A percentile compares a stretch with the other conserved stretches of the same genome.
Evolutionary conservation across 192 early-diverging fungal genomes (phyloP).

Genomic region (Diversispora epigaea): DNA sequence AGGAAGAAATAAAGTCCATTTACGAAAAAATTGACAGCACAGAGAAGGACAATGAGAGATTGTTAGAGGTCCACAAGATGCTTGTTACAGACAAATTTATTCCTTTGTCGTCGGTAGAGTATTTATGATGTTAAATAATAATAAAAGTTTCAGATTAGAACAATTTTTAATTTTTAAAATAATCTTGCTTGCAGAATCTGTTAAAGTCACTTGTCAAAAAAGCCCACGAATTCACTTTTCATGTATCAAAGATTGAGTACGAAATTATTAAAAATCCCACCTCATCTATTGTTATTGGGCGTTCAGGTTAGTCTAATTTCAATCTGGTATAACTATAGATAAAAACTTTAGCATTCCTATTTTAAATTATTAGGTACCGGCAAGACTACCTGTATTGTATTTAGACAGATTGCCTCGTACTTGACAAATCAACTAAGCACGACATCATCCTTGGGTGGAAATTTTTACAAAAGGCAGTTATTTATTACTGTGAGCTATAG

Average conservation of each 20-base stretch:
- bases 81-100: slow-evolving; percentile 26
- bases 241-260: slow-evolving; percentile 8
- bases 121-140: neutral
- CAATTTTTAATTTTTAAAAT: neutral
- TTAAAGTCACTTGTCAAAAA: neutral
- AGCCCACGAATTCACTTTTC: slow-evolving; percentile 14
- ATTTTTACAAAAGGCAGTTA: slow-evolving; percentile 7
- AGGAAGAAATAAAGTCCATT: neutral
- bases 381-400: slow-evolving; percentile 21
- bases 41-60: neutral
- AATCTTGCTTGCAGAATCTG: slow-evolving; percentile 10
- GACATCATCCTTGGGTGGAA: neutral
- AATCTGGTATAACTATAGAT: neutral
- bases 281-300: slow-evolving; percentile 9
- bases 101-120: slow-evolving; percentile 13
- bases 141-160: neutral
- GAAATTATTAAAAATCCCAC: slow-evolving; percentile 22
- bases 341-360: neutral
- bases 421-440: neutral
- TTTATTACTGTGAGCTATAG: slow-evolving; percentile 14
- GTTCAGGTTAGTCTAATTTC: slow-evolving; percentile 19
- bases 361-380: slow-evolving; percentile 6
- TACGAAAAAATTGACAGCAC: neutral
- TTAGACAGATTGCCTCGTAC: slow-evolving; percentile 24
- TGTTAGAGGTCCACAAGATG: slow-evolving; percentile 16